Evolutionary conservation across 2,329 filamentous ascomycete genomes (phyloP), one percentile per base, ranked within the genome.

Genomic region (Trichoderma pleuroti): DNA sequence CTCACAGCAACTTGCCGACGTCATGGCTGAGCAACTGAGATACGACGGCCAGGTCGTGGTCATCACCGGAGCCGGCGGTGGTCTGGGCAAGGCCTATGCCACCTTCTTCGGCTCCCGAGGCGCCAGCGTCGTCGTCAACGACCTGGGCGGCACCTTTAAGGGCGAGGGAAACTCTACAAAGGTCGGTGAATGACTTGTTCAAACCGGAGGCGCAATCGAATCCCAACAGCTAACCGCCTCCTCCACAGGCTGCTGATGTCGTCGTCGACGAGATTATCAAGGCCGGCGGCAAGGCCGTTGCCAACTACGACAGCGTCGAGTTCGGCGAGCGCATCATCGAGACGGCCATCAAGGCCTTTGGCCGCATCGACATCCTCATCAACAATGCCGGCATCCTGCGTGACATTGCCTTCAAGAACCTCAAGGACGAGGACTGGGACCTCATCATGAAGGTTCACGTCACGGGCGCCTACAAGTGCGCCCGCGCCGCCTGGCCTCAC

Each of bases 371-470:
- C 81, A 86, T 99, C 74, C 90, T 99, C 77, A 91, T 99, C 84
- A 99, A 99, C 88, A 99, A 98, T 80, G 96, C 96, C 72, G 95
- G 96, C 78, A 98, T 98, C 79, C 87, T 97, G 72, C 92, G 95
- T 72, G 94, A 98, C 84, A 82, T 98, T 79, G 95, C 93, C 87
- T 98, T 99, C 86, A 97, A 97, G 88, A 98, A 98, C 84, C 97
- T 98, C 89, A 96, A 92, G 82, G 96, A 99, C 81, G 84, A 92
- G 79, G 96, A 99, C 82, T 99, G 96, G 96, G 95, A 99, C 80
- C 84, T 98, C 76, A 92, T 98, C 80, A 93, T 95, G 83, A 91
- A 90, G 80, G 95, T 98, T 71, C 95, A 99, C 83, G 90, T 98
- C 77, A 92, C 90, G 79, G 96, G 96, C 76, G 91, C 94, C 78